Conservation (phyloP, 257 asterid genomes). For the Solanum pimpinellifolium region DNA sequence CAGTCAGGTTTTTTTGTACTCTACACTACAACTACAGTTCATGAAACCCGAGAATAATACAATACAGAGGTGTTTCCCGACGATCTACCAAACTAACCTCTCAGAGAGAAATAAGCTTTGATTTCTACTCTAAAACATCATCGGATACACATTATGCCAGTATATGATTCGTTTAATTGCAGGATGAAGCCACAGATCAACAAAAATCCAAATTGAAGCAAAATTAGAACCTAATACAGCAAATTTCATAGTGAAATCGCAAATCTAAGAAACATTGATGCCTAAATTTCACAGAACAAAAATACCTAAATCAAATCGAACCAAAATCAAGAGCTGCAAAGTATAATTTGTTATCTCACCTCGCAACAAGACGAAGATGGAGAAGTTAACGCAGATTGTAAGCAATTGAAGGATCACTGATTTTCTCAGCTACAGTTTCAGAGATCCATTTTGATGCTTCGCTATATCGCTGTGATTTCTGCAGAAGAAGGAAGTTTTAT, state of each 20-base stretch:
- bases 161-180: not conserved
- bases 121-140: not conserved
- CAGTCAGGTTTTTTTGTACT: not conserved
- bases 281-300: not conserved
- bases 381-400: not conserved
- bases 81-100: not conserved
- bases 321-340: not conserved
- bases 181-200: not conserved
- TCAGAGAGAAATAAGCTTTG: not conserved
- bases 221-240: not conserved
- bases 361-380: not conserved
- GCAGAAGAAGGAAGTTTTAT: not conserved
- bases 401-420: not conserved
- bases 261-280: not conserved
- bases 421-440: not conserved
- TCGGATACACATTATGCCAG: not conserved
- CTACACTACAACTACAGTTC: not conserved
- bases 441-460: not conserved
- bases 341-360: not conserved
- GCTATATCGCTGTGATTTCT: not conserved
- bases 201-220: not conserved
- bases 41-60: not conserved
- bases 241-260: not conserved
- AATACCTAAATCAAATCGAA: not conserved
- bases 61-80: not conserved